Percentiles rank a stretch among this genome's conserved stretches.
Conservation (phyloP, 306 rosid species). For the Sicyos baderoa region DNA sequence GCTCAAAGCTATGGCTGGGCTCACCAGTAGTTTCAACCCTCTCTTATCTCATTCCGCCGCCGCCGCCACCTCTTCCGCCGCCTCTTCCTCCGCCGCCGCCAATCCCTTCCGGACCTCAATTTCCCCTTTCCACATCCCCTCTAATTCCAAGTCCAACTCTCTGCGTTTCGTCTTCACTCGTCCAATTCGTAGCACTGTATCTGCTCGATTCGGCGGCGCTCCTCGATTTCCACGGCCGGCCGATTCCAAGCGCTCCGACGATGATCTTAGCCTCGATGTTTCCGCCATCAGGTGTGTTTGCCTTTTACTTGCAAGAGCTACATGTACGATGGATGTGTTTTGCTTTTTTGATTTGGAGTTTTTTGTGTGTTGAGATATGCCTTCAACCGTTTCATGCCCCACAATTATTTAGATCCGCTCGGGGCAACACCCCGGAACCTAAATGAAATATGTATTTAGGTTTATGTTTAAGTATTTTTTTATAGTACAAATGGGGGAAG, state of each 20-base stretch:
- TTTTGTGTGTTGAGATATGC: too few species aligned
- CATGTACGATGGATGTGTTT: not conserved
- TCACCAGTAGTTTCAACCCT: conserved; percentile 42
- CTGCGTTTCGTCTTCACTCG: conserved; percentile 26
- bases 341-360: not conserved
- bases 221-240: conserved; percentile 34
- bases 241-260: conserved; percentile 40
- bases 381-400: too few species aligned
- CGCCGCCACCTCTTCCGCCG: not conserved
- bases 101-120: conserved; percentile 24
- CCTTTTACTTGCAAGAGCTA: not conserved
- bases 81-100: conserved; percentile 14
- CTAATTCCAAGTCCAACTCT: conserved; percentile 34
- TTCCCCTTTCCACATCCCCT: conserved; percentile 24
- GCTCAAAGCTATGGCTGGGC: conserved; percentile 1
- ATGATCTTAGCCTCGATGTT: conserved; percentile 58
- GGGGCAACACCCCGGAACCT: too few species aligned
- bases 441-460: too few species aligned
- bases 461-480: too few species aligned
- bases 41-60: conserved; percentile 20
- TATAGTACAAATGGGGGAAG: too few species aligned
- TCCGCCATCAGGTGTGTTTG: conserved; percentile 52
- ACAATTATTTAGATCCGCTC: too few species aligned
- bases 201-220: conserved; percentile 53
- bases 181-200: conserved; percentile 22